Evolutionary conservation across 768 basidiomycete genomes (phyloP).

Genomic region (Rickenella mellea): DNA sequence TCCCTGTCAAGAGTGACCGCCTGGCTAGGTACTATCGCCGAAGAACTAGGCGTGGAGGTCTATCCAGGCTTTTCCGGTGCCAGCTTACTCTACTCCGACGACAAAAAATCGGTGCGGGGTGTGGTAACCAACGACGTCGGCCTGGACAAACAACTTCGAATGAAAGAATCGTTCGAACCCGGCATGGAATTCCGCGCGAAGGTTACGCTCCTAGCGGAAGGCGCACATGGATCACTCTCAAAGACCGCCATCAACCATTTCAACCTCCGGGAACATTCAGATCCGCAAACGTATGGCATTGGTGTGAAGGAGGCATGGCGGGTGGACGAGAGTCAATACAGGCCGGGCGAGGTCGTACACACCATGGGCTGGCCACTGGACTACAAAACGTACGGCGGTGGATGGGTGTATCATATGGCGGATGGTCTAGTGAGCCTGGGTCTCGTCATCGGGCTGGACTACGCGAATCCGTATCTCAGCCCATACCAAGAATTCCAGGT

Average conservation of each 20-base stretch:
- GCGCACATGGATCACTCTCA: slow-evolving; percentile 85
- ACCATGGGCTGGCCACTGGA: slow-evolving; percentile 92
- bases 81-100: slow-evolving; percentile 59
- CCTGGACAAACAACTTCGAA: slow-evolving; percentile 60
- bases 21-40: slow-evolving; percentile 84
- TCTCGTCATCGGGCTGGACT: slow-evolving; percentile 89
- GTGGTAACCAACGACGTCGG: slow-evolving; percentile 93
- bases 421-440: slow-evolving; percentile 85
- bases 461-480: slow-evolving; percentile 84
- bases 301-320: slow-evolving; percentile 98
- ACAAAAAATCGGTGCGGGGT: slow-evolving; percentile 57
- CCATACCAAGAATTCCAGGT: slow-evolving; percentile 94
- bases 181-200: slow-evolving; percentile 94
- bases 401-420: slow-evolving; percentile 94
- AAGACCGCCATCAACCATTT: slow-evolving; percentile 73
- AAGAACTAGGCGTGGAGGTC: slow-evolving; percentile 83
- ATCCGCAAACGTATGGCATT: slow-evolving; percentile 93
- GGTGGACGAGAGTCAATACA: slow-evolving; percentile 52
- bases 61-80: slow-evolving; percentile 98
- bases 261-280: slow-evolving; percentile 47
- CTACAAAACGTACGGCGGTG: slow-evolving; percentile 79
- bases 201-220: slow-evolving; percentile 88
- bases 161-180: slow-evolving; percentile 87
- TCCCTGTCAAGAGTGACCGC: slow-evolving; percentile 83
- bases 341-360: slow-evolving; percentile 76